Conservation (phyloP, 768 basidiomycete genomes). For the Boletus vermiculosoides region DNA sequence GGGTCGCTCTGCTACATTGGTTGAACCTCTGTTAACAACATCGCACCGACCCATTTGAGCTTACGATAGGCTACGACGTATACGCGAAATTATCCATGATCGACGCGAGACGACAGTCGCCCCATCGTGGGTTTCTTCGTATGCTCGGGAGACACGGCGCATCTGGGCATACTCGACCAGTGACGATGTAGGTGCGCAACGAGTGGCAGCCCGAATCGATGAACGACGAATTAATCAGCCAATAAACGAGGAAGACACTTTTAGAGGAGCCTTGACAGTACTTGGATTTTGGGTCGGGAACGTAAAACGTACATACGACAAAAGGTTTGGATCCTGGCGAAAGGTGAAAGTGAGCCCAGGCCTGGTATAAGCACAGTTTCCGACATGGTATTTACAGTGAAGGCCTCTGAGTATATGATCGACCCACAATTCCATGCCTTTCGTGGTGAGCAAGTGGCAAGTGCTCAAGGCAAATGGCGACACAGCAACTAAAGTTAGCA, state of each 20-base stretch:
- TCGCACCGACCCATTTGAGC: background rate
- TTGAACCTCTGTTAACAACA: background rate
- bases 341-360: background rate
- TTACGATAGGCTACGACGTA: background rate
- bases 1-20: no score
- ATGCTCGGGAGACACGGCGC: background rate
- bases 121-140: no score
- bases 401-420: background rate
- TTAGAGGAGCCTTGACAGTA: background rate
- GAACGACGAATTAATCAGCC: background rate
- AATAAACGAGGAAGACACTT: background rate
- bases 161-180: background rate
- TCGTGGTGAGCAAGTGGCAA: background rate
- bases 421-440: background rate
- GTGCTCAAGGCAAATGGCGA: no score
- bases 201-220: background rate
- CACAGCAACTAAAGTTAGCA: no score
- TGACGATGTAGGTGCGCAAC: background rate
- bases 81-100: background rate
- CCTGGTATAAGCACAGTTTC: background rate
- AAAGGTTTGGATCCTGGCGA: background rate
- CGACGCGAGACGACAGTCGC: background rate
- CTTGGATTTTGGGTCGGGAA: background rate
- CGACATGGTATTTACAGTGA: background rate
- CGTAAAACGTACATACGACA: background rate